Evolutionary conservation across 73 alveolate species (phyloP).

Genomic region (Tetrahymena malaccensis): DNA sequence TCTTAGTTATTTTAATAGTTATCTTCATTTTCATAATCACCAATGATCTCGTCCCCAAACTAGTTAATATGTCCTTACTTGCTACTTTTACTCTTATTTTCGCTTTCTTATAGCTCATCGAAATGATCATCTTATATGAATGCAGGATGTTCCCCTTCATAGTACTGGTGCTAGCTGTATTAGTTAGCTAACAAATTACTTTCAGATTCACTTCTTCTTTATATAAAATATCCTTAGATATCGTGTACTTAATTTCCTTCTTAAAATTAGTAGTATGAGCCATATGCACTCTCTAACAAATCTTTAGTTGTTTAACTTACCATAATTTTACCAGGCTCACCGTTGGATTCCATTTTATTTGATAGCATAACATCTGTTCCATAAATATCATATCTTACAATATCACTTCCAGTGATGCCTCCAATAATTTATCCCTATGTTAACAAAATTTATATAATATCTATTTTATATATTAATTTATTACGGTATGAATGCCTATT

Average conservation of each 20-base stretch:
- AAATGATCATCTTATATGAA: neutral
- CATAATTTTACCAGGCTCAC: constrained; percentile 39
- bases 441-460: neutral
- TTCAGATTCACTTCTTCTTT: neutral
- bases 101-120: neutral
- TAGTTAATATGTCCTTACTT: neutral
- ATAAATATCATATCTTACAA: constrained; percentile 38
- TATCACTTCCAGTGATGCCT: constrained; percentile 38
- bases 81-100: neutral
- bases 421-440: constrained; percentile 37
- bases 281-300: constrained; percentile 12
- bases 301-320: constrained; percentile 44
- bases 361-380: constrained; percentile 38
- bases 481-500: constrained; percentile 40
- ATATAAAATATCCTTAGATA: neutral
- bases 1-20: neutral
- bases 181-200: neutral
- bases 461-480: neutral
- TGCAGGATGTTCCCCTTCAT: neutral
- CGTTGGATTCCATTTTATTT: constrained; percentile 40
- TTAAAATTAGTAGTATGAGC: neutral
- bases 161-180: neutral
- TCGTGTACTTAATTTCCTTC: neutral
- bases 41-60: neutral
- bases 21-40: neutral